These are phyloP conservation scores for Ophiocordyceps camponoti-leonardi DNA, from an alignment of 2,329 filamentous ascomycete species.

Conservation along the genomic window DNA sequence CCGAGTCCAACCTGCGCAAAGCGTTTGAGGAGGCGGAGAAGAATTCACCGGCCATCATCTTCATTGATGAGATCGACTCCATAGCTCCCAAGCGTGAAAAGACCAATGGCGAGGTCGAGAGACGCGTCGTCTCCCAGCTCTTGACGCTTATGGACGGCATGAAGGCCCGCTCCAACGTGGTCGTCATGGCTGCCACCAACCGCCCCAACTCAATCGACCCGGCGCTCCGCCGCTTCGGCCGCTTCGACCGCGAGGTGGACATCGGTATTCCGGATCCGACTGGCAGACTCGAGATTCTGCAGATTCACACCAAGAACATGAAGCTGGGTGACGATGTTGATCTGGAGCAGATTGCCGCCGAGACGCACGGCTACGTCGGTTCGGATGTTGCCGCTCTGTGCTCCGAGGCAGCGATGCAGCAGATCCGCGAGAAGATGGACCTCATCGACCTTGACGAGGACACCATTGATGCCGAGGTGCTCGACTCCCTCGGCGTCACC, in stretches of 20 bases:
- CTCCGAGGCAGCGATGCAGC: slow-evolving; percentile 98
- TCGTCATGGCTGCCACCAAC: slow-evolving; percentile 98
- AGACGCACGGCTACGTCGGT: slow-evolving; percentile 98
- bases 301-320: slow-evolving; percentile 99
- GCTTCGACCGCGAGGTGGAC: slow-evolving; percentile 97
- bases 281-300: slow-evolving; percentile 93
- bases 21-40: slow-evolving; percentile 99
- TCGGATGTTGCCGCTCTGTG: slow-evolving; percentile 96
- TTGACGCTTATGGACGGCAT: slow-evolving; percentile 98
- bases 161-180: slow-evolving; percentile 97
- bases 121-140: slow-evolving; percentile 93
- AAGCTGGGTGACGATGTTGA: slow-evolving; percentile 95
- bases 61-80: slow-evolving; percentile 98
- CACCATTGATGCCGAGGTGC: slow-evolving; percentile 94
- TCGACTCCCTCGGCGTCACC: slow-evolving; percentile 94
- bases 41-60: slow-evolving; percentile 98
- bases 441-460: slow-evolving; percentile 97
- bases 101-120: slow-evolving; percentile 97
- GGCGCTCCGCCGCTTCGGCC: slow-evolving; percentile 90
- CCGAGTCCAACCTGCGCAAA: slow-evolving; percentile 93
- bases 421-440: slow-evolving; percentile 99
- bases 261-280: slow-evolving; percentile 97
- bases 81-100: slow-evolving; percentile 99
- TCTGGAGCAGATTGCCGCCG: slow-evolving; percentile 85
- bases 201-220: slow-evolving; percentile 97